phyloP scores from a whole-genome alignment of 2,329 filamentous ascomycete species.

The Gnomoniopsis smithogilvyi region DNA sequence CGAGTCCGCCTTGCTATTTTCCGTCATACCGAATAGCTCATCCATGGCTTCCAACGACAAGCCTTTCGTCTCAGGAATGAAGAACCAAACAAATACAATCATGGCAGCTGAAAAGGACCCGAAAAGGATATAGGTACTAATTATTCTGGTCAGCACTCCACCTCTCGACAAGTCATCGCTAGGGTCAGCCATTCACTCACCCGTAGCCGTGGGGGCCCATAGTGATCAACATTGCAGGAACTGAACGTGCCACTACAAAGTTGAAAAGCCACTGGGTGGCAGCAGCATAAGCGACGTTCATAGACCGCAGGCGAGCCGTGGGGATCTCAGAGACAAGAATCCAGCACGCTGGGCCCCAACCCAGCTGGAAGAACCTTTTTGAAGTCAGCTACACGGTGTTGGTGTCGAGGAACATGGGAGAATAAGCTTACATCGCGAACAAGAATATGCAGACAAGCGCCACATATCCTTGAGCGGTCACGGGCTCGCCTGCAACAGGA shows the following conservation, averaged over 20 bases:
- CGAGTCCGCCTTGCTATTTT: conserved; percentile 4
- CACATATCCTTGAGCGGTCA: conserved; percentile 60
- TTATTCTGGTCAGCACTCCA: neutral
- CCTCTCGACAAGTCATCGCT: neutral
- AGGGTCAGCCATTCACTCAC: conserved; percentile 20
- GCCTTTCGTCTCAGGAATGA: conserved; percentile 61
- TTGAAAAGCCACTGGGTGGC: conserved; percentile 70
- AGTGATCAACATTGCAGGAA: conserved; percentile 59
- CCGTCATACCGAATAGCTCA: conserved; percentile 26
- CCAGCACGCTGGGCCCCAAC: conserved; percentile 68
- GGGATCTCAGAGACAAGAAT: conserved; percentile 53
- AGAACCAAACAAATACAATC: conserved; percentile 62
- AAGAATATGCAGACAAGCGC: conserved; percentile 65
- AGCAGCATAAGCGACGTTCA: conserved; percentile 63
- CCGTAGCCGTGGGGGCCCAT: conserved; percentile 35
- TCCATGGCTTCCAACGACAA: conserved; percentile 28
- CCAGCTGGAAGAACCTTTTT: conserved; percentile 32
- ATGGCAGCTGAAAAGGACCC: conserved; percentile 61
- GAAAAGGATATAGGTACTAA: conserved; percentile 60
- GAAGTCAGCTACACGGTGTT: neutral
- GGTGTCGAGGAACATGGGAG: no score
- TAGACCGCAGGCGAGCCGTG: conserved; percentile 55
- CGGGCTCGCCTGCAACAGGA: conserved; percentile 42
- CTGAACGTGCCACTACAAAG: conserved; percentile 62
- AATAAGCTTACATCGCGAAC: conserved; percentile 41